Base-by-base conservation (phyloP, 108 stramenopile genomes). In the Skeletonema costatum region DNA sequence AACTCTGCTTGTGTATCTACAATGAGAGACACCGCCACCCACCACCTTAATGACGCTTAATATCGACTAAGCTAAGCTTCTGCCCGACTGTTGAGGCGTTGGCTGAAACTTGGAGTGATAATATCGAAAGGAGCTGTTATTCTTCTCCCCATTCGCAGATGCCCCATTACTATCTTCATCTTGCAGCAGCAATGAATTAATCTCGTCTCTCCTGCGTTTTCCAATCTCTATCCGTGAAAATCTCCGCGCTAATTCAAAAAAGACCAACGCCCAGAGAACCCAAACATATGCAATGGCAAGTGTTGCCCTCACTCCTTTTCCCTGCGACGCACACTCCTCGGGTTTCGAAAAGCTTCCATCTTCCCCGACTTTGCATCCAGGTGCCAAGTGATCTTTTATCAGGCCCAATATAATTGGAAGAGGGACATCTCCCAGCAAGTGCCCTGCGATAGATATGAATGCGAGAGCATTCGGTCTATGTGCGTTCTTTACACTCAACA, bases 391-490 rank as follows among this genome's bases (percentile, higher is more conserved):
- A 67, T 84, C 83, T 31, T 75, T 64, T 62, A 71, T 80, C 74
- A 75, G 58, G n/a, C 83, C 83, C 33, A 84, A 33, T 7, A 76
- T 53, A 12, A 84, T 80, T 8, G 83, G 83, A 12, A 75, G 66
- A 19, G 83, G 83, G 2, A 84, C 83, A 71, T 84, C 83, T 0
- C 83, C 83, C 11, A 80, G 48, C 9, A 84, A 19, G 44, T 84
- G 83, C 8, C 75, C 75, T 14, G 70, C 70, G 5, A 84, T 74
- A 51, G 75, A 80, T 41, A 80, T 60, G 31, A 84, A 84, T 17
- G 83, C 83, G 50, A 80, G 60, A 0, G 83, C 83, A 75, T 84
- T 84, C 19, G 83, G 83, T n/a, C 83, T 58, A 68, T 84, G 83
- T 13, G 60, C 74, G 17, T 68, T 68, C 21, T 75, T 78, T 16